A percentile compares a stretch with the other conserved stretches of the same genome.
Evolutionary conservation across 2,329 filamentous ascomycete species (phyloP).

Genomic region (Venturiaceae sp.): DNA sequence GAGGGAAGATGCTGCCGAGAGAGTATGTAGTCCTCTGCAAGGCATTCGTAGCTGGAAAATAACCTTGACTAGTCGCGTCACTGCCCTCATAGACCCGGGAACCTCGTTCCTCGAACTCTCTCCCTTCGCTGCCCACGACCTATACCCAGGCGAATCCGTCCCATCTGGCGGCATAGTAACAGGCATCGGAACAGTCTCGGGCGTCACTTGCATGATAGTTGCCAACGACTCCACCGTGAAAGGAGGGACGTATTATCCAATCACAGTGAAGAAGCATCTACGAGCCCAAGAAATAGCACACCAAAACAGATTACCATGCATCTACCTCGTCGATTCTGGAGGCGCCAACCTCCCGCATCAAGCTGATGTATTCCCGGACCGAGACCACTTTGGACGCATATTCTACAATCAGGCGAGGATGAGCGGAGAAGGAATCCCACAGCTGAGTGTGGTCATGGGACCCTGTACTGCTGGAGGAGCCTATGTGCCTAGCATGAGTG

Average conservation of each 20-base stretch:
- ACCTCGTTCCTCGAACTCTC: slow-evolving; percentile 91
- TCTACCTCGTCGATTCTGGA: slow-evolving; percentile 94
- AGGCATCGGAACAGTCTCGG: slow-evolving; percentile 80
- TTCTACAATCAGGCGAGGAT: slow-evolving; percentile 93
- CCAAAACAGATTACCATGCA: slow-evolving; percentile 74
- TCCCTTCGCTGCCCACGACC: slow-evolving; percentile 73
- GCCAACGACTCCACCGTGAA: slow-evolving; percentile 97
- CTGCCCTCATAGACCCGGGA: slow-evolving; percentile 78
- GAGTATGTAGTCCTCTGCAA: slow-evolving; percentile 37
- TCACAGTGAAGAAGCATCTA: slow-evolving; percentile 96
- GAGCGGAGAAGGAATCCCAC: slow-evolving; percentile 69
- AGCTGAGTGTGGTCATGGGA: slow-evolving; percentile 94
- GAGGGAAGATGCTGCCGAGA: slow-evolving; percentile 89
- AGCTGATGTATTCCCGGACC: slow-evolving; percentile 89
- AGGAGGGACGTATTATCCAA: slow-evolving; percentile 91
- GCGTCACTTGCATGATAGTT: slow-evolving; percentile 85
- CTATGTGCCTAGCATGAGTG: slow-evolving; percentile 94
- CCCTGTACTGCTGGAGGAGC: slow-evolving; percentile 93
- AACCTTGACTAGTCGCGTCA: slow-evolving; percentile 48
- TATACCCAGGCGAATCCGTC: slow-evolving; percentile 81
- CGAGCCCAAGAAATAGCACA: slow-evolving; percentile 83
- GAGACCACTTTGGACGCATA: slow-evolving; percentile 90
- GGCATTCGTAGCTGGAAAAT: not conserved
- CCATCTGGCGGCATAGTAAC: slow-evolving; percentile 88
- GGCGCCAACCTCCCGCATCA: slow-evolving; percentile 93